Conservation (phyloP, 805 yeast species). For the Nakazawaea wyomingensis region DNA sequence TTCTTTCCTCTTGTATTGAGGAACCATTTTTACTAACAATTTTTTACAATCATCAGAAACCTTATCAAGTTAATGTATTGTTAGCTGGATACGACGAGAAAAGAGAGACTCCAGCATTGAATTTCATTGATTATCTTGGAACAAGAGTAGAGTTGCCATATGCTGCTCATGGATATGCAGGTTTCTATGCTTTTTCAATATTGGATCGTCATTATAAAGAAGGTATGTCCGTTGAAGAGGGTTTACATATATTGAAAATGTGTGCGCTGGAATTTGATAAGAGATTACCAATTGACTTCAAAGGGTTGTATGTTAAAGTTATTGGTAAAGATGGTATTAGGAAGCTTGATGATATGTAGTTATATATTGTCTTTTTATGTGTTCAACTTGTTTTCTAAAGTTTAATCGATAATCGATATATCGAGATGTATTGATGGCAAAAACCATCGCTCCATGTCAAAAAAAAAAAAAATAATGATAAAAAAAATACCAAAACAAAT, state of each 20-base stretch:
- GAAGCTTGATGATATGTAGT: conserved; percentile 18
- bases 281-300: conserved; percentile 92
- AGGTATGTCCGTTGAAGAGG: conserved; percentile 73
- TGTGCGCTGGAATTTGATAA: conserved; percentile 76
- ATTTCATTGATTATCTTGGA: conserved; percentile 93
- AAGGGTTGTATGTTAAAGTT: conserved; percentile 49
- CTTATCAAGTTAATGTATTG: conserved; percentile 89
- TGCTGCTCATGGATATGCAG: conserved; percentile 99
- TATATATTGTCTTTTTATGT: background rate
- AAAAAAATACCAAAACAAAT: no score
- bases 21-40: conserved; percentile 3
- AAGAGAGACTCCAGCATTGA: conserved; percentile 56
- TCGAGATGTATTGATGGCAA: no score
- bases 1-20: background rate
- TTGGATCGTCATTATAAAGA: conserved; percentile 85
- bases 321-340: conserved; percentile 30
- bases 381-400: background rate
- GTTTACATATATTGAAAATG: conserved; percentile 62
- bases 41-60: conserved; percentile 47
- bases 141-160: conserved; percentile 88
- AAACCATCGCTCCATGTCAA: background rate
- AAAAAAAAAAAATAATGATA: background rate
- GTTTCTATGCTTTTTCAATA: conserved; percentile 85
- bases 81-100: conserved; percentile 76
- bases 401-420: no score